Base-by-base conservation (phyloP, 2,329 filamentous ascomycete species). In the Trichocomaceae sp. region DNA sequence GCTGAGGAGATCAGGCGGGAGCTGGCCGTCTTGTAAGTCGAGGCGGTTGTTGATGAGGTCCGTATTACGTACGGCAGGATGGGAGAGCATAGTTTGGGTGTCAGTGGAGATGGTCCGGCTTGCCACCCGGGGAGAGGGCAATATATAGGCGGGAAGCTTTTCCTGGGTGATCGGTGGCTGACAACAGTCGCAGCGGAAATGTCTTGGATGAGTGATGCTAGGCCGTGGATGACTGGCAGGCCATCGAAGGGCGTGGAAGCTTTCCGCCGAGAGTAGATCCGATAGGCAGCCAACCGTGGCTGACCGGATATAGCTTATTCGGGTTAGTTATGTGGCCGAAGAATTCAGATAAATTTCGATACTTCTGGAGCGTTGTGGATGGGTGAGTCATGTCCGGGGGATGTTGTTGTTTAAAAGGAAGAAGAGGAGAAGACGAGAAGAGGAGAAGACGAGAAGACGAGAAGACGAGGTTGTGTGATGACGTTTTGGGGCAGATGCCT, bases 11-110 rank as follows among this genome's bases (percentile, higher is more conserved):
- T 71, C 67, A 39, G 66, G 64, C 51, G 68, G 61, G 44, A 66
- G 64, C 48, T 68, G 68, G 55, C 71, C 67, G 66, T 72, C 69
- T 67, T 71, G 69, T 64, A 72, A 69, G 59, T 60, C 26, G 45
- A 64, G 62, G 62, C 64, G 64, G 59, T 61, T 39, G 47, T 31
- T 64, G 68, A 71, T 70, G 67, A 69, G 66, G 69, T 63, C 69
- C 67, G 72, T 72, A 53, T 53, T 53, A 70, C 69, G 69, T 72
- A 61, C 58, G n/a, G 61, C 57, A 57, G 69, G 66, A 62, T 69
- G 63, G 63, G 69, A 67, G 64, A 69, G 67, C 69, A 72, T 72
- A 65, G 65, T 70, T 60, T 62, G 64, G 52, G 39, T n/a, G n/a
- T 48, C 33, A 47, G 23, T 52, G 50, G 57, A 48, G 45, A 54